Percentiles rank a stretch among this genome's conserved stretches.
These are phyloP conservation scores for Eucalyptus sp. DNA, from an alignment of 345 rosid species.

Conservation along the genomic window DNA sequence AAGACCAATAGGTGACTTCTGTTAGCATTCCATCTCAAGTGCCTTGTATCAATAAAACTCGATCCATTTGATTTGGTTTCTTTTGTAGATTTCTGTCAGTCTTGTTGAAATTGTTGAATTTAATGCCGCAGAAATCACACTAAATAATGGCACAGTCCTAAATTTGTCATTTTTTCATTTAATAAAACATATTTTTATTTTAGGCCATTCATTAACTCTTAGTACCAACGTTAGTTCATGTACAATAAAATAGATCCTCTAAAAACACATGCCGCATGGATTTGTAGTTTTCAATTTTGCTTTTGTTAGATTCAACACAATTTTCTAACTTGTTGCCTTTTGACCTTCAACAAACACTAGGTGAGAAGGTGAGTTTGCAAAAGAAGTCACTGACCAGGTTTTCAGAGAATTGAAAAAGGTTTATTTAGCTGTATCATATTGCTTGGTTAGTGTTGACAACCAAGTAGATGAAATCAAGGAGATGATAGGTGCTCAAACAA, in stretches of 20 bases:
- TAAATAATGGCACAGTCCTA: fast-evolving
- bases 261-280: fast-evolving
- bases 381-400: too few species aligned
- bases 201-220: fast-evolving
- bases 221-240: fast-evolving
- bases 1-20: too few species aligned
- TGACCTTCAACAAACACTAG: fast-evolving
- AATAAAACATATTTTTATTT: too few species aligned
- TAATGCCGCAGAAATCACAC: fast-evolving
- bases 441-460: fast-evolving
- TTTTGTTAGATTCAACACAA: fast-evolving
- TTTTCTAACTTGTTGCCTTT: fast-evolving
- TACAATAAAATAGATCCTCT: fast-evolving
- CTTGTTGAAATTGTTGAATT: fast-evolving
- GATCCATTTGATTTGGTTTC: fast-evolving
- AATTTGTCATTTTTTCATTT: fast-evolving
- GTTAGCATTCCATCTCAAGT: too few species aligned
- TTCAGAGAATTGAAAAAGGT: fast-evolving
- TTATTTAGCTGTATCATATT: fast-evolving
- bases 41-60: fast-evolving
- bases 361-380: fast-evolving
- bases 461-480: fast-evolving
- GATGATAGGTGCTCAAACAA: fast-evolving
- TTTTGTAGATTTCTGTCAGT: fast-evolving
- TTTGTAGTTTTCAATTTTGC: fast-evolving